Conservation (phyloP, 2,329 filamentous ascomycete species). For the Purpureocillium lavendulum region DNA sequence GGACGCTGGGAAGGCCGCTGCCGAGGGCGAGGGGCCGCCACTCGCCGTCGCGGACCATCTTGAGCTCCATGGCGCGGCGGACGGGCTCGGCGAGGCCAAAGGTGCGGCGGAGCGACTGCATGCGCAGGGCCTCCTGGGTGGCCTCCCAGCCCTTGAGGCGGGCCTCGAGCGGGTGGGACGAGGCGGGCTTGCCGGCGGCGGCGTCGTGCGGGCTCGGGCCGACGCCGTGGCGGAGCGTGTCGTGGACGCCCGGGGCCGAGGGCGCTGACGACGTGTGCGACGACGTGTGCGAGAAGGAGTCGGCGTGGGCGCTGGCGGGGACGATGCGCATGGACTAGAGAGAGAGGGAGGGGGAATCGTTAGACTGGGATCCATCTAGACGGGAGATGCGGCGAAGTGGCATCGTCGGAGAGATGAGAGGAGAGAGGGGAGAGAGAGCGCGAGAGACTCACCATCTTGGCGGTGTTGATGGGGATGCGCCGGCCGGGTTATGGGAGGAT, state of each 20-base stretch:
- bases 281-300: slow-evolving; percentile 50
- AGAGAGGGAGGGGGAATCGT: slow-evolving; percentile 9
- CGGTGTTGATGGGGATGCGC: slow-evolving; percentile 3
- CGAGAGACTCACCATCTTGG: slow-evolving; percentile 40
- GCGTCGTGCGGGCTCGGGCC: slow-evolving; percentile 49
- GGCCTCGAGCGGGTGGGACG: slow-evolving; percentile 79
- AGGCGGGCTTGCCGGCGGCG: slow-evolving; percentile 39
- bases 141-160: slow-evolving; percentile 85
- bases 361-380: not conserved
- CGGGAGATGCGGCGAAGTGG: too few relatives aligned
- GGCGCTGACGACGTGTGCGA: slow-evolving; percentile 62
- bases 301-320: slow-evolving; percentile 59
- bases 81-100: slow-evolving; percentile 93
- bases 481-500: too few relatives aligned
- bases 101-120: slow-evolving; percentile 76
- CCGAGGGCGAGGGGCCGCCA: slow-evolving; percentile 70
- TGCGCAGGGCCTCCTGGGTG: slow-evolving; percentile 80
- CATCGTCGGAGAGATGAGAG: too few relatives aligned
- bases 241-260: slow-evolving; percentile 87
- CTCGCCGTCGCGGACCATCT: slow-evolving; percentile 71
- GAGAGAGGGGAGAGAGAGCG: not conserved
- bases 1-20: slow-evolving; percentile 53
- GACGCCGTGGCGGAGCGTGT: slow-evolving; percentile 81
- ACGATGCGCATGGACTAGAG: slow-evolving; percentile 80
- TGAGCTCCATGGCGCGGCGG: slow-evolving; percentile 87